Conservation (phyloP, 192 early-diverging fungal species). For the Paraglomus brasilianum region DNA sequence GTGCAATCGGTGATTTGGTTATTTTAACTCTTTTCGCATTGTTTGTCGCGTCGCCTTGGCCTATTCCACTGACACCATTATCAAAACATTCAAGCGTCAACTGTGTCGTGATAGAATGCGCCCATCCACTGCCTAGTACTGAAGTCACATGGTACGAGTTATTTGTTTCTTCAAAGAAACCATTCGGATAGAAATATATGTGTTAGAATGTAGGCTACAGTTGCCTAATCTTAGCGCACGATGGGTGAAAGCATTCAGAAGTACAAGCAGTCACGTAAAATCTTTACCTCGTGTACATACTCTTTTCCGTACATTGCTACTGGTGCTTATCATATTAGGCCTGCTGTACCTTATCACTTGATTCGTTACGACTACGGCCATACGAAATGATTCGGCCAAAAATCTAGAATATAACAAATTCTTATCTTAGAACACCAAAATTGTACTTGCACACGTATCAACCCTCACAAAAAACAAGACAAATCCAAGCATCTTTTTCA, state of each 20-base stretch:
- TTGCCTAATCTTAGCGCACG: background rate
- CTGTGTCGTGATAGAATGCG: slow-evolving; percentile 25
- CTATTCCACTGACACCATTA: background rate
- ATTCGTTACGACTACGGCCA: slow-evolving; percentile 16
- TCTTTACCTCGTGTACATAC: background rate
- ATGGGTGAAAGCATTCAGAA: background rate
- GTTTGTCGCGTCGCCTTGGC: background rate
- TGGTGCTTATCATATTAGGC: background rate
- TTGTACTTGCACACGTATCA: background rate
- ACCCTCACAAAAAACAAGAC: background rate
- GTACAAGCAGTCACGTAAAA: background rate
- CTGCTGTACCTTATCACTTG: background rate
- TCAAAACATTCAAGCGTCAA: slow-evolving; percentile 13
- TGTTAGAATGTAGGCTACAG: background rate
- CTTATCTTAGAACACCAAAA: background rate
- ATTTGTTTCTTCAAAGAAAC: background rate
- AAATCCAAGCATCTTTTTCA: background rate
- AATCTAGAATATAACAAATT: slow-evolving; percentile 7
- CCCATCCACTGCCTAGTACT: slow-evolving; percentile 25
- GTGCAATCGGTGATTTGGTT: slow-evolving; percentile 21
- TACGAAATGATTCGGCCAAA: slow-evolving; percentile 28
- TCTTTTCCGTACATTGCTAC: background rate
- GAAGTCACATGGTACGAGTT: background rate
- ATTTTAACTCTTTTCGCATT: slow-evolving; percentile 13
- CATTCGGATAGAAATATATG: background rate